Conservation (phyloP, 768 basidiomycete genomes). For the Rubroboletus satanas region DNA sequence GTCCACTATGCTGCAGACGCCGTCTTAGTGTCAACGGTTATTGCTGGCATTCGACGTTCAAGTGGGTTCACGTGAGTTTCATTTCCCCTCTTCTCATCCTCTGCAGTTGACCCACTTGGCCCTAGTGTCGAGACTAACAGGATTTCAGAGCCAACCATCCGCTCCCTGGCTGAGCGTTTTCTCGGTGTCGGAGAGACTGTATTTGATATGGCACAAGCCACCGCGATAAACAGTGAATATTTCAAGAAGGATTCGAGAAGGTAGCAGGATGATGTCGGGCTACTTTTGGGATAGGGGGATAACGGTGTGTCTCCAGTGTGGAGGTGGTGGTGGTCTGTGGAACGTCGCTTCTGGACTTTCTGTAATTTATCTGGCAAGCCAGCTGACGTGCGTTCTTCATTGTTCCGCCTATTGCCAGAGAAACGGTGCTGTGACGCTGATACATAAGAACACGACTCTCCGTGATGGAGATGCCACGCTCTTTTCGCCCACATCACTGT, state of each 20-base stretch:
- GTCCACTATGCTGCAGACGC: constrained; percentile 84
- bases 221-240: constrained; percentile 82
- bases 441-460: constrained; percentile 6
- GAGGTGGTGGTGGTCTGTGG: constrained; percentile 6
- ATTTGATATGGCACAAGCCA: constrained; percentile 80
- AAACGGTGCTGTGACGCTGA: constrained; percentile 4
- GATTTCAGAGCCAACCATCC: constrained; percentile 75
- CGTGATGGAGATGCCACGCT: constrained; percentile 6
- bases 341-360: constrained; percentile 20
- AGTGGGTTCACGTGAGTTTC: constrained; percentile 83
- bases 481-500: background rate
- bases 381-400: constrained; percentile 25
- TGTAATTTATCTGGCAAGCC: constrained; percentile 28
- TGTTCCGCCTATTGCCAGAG: constrained; percentile 8
- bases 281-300: background rate
- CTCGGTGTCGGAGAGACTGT: constrained; percentile 84
- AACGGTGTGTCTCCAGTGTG: constrained; percentile 5
- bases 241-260: constrained; percentile 59
- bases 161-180: constrained; percentile 75
- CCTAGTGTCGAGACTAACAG: constrained; percentile 59
- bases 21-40: constrained; percentile 78
- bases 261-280: constrained; percentile 13
- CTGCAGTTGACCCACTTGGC: background rate
- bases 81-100: background rate
- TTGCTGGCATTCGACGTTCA: constrained; percentile 87